phyloP scores from a whole-genome alignment of 1,139 yeast species.

The Hanseniaspora sp. region DNA sequence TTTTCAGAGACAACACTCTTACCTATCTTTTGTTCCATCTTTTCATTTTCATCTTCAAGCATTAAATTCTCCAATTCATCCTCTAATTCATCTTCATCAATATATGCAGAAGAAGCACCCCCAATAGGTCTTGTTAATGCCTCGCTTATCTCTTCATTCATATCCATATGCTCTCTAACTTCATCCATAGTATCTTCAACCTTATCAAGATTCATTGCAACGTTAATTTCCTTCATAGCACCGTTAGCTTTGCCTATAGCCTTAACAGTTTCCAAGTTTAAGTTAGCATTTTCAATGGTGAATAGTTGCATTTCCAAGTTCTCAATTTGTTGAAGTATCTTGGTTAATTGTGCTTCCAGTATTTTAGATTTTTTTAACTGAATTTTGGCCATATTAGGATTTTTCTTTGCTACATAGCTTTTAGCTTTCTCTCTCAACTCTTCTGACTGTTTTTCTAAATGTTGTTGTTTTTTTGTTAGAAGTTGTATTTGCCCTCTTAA shows the following conservation, averaged over 20 bases:
- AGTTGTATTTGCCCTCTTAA: slow-evolving; percentile 82
- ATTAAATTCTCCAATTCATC: slow-evolving; percentile 85
- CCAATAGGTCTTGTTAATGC: slow-evolving; percentile 91
- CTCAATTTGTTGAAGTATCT: slow-evolving; percentile 79
- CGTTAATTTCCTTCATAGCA: slow-evolving; percentile 94
- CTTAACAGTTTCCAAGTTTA: slow-evolving; percentile 95
- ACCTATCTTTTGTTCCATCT: slow-evolving; percentile 35
- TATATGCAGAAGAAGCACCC: slow-evolving; percentile 56
- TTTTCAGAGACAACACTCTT: slow-evolving; percentile 16
- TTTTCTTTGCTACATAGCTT: slow-evolving; percentile 55
- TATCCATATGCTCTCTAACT: slow-evolving; percentile 89
- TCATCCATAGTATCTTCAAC: slow-evolving; percentile 99
- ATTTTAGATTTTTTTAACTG: slow-evolving; percentile 85
- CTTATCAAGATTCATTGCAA: slow-evolving; percentile 88
- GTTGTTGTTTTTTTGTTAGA: slow-evolving; percentile 71
- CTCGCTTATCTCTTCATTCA: slow-evolving; percentile 89
- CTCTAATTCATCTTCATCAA: slow-evolving; percentile 74
- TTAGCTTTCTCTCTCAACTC: slow-evolving; percentile 78
- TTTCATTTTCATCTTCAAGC: slow-evolving; percentile 63
- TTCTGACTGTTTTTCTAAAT: slow-evolving; percentile 68
- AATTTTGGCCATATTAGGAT: slow-evolving; percentile 63
- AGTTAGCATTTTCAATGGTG: slow-evolving; percentile 87
- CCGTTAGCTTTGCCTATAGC: slow-evolving; percentile 96
- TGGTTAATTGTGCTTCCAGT: slow-evolving; percentile 62
- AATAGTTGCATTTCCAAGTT: slow-evolving; percentile 79